phyloP scores from a whole-genome alignment of 83 land plant genomes.

The Diphasiastrum complanatum region DNA sequence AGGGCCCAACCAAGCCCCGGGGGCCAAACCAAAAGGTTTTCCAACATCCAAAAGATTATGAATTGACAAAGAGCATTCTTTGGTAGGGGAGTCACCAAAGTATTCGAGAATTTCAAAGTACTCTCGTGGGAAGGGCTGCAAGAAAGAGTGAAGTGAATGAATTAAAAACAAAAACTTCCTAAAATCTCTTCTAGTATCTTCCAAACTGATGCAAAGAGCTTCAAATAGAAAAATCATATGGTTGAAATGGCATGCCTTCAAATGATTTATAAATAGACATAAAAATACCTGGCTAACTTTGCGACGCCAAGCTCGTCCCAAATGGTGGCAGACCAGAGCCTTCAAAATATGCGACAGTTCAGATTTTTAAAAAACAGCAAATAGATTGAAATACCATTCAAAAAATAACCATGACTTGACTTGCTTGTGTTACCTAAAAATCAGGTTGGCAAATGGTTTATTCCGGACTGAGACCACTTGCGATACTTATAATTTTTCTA shows the following conservation, averaged over 20 bases:
- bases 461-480: too few relatives aligned
- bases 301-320: slow-evolving; percentile 17
- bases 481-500: too few relatives aligned
- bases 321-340: slow-evolving; percentile 20
- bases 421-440: too few relatives aligned
- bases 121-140: slow-evolving; percentile 17
- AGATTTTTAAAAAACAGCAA: slow-evolving; percentile 1
- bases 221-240: background rate
- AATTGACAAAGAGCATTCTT: slow-evolving; percentile 14
- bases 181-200: background rate
- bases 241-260: too few relatives aligned
- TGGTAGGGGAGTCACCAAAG: slow-evolving; percentile 13
- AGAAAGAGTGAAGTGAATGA: slow-evolving; percentile 6
- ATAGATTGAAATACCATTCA: background rate
- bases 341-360: background rate
- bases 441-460: too few relatives aligned
- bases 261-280: too few relatives aligned
- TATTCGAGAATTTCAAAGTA: slow-evolving; percentile 17
- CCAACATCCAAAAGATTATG: slow-evolving; percentile 8
- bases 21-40: slow-evolving; percentile 13
- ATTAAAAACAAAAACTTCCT: background rate
- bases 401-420: background rate
- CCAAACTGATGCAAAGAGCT: background rate
- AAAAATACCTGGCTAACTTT: slow-evolving; percentile 50
- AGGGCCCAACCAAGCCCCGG: slow-evolving; percentile 19